Conservation (phyloP, 306 rosid species). For the Lupinus albus region DNA sequence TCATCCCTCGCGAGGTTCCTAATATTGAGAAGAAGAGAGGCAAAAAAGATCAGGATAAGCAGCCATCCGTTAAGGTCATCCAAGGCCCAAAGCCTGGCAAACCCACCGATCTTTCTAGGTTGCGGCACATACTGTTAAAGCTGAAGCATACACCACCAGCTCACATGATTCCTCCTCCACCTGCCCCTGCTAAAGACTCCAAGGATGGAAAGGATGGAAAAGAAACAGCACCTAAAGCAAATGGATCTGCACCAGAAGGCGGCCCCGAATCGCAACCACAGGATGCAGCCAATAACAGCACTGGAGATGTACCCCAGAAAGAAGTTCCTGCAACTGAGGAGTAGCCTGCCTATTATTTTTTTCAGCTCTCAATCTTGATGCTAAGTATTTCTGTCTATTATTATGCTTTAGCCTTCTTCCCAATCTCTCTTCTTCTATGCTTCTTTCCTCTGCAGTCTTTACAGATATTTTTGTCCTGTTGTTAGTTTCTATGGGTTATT, state of each 20-base stretch:
- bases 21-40: conserved; percentile 85
- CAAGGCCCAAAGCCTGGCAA: conserved; percentile 99
- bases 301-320: conserved; percentile 54
- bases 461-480: conserved; percentile 35
- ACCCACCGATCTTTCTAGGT: conserved; percentile 92
- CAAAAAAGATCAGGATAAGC: conserved; percentile 92
- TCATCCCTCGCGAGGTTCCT: conserved; percentile 88
- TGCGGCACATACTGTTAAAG: conserved; percentile 83
- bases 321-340: conserved; percentile 57
- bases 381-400: conserved; percentile 3
- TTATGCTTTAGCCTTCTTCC: conserved; percentile 21
- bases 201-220: conserved; percentile 51
- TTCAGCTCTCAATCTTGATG: no score
- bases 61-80: conserved; percentile 75
- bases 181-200: conserved; percentile 63
- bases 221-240: conserved; percentile 62
- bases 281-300: conserved; percentile 54
- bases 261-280: conserved; percentile 57
- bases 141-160: conserved; percentile 93
- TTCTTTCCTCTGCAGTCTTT: conserved; percentile 21
- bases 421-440: conserved; percentile 24
- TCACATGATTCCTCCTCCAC: conserved; percentile 91
- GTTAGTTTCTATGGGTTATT: conserved; percentile 44
- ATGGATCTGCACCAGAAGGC: conserved; percentile 54
- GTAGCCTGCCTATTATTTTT: conserved; percentile 16